Conservation (phyloP, 2,329 filamentous ascomycete genomes). For the Aspergillus nomiae region DNA sequence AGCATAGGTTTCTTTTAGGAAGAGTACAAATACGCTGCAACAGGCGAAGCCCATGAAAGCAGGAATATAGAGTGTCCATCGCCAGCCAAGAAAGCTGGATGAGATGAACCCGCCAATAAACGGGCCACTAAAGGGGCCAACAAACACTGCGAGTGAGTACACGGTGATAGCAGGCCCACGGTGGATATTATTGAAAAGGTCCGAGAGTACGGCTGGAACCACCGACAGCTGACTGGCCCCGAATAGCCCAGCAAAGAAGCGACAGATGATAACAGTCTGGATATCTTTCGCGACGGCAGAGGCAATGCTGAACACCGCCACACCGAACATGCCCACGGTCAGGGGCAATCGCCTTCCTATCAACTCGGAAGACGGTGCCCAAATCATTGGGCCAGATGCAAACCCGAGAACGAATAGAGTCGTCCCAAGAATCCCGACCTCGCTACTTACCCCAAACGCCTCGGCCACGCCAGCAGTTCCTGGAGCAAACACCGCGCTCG, state of each 20-base stretch:
- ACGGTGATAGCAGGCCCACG: constrained; percentile 46
- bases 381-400: constrained; percentile 62
- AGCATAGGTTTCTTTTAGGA: constrained; percentile 57
- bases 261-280: constrained; percentile 42
- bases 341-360: constrained; percentile 58
- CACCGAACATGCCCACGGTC: constrained; percentile 42
- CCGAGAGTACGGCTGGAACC: constrained; percentile 45
- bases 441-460: constrained; percentile 45
- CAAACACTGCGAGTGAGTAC: constrained; percentile 51
- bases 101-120: constrained; percentile 55
- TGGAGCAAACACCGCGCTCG: constrained; percentile 66
- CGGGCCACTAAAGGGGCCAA: constrained; percentile 49
- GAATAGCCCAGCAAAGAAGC: constrained; percentile 51
- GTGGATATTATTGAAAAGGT: constrained; percentile 50
- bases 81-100: constrained; percentile 49
- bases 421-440: constrained; percentile 48
- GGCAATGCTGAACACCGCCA: constrained; percentile 48
- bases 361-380: constrained; percentile 63
- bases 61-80: constrained; percentile 53
- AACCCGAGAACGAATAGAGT: constrained; percentile 54
- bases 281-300: constrained; percentile 44
- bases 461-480: constrained; percentile 59
- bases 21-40: constrained; percentile 37
- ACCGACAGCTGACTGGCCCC: constrained; percentile 47
- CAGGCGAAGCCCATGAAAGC: constrained; percentile 53